Base-by-base conservation (phyloP, 768 basidiomycete genomes). In the Pleurotus pulmonarius region DNA sequence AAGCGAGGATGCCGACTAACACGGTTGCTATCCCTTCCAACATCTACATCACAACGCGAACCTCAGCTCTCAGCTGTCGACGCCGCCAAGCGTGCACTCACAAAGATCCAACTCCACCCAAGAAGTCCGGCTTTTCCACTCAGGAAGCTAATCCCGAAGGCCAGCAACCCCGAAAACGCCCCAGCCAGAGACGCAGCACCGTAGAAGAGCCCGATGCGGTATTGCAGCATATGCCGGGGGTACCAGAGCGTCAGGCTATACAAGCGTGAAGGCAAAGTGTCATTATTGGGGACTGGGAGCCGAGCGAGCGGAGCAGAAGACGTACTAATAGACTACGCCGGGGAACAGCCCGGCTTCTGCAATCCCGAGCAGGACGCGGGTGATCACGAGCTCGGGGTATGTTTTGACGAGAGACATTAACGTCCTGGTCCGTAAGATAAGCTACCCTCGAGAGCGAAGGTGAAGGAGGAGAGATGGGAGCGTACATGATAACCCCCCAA, bases 301-400 rank as follows among this genome's bases (percentile, higher is more conserved):
- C 38, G 5, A 3, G 20, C 20, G 20, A 20, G 20, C 1, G 20
- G 20, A 20, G 3, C 20, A 20, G 20, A 20, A 20, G 20, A 66
- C 78, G 45, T 55, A 87, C 87, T 87, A 90, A 71, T 87, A 91
- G 0, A 81, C 79, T 8, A 89, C 84, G 22, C 87, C 87, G 9
- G 88, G 87, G 67, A 86, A 90, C 8, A 88, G 64, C 3, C 88
- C 87, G 4, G 86, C 83, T 68, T 90, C 88, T 0, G 85, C 79
- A 2, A 86, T 63, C 2, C 88, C 88, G 0, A 89, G 78, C 57
- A 78, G 80, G 5, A 83, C 68, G 8, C 86, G 79, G 8, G 73
- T 74, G 16, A 76, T 85, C 11, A 86, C 77, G 12, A 88, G 77
- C 63, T 87, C 80, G 7, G 78, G 78, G 62, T 84, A 88, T 22